Evolutionary conservation across 2,329 filamentous ascomycete genomes (phyloP).

Genomic region (Arthrobotrys sphaeroides): DNA sequence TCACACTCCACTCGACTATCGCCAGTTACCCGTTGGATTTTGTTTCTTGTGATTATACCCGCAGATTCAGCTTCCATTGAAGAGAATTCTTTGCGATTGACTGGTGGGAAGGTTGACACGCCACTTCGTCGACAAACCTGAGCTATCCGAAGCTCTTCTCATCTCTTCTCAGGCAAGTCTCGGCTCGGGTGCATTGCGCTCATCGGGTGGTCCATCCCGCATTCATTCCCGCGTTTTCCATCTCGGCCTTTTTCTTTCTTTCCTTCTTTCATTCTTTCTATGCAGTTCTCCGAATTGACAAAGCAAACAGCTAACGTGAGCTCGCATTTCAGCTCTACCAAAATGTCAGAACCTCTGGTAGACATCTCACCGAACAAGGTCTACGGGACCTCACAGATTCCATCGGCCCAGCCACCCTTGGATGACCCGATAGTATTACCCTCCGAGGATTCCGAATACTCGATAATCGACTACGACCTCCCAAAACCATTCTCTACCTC

Average conservation of each 20-base stretch:
- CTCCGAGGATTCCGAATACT: constrained; percentile 48
- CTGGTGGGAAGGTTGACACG: neutral
- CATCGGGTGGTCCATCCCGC: neutral
- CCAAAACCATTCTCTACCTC: constrained; percentile 32
- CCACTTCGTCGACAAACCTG: constrained; percentile 1
- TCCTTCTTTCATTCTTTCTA: neutral
- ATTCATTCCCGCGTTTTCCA: constrained; percentile 38
- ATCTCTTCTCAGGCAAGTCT: constrained; percentile 30
- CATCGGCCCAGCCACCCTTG: constrained; percentile 21
- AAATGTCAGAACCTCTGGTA: constrained; percentile 47
- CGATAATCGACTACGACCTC: constrained; percentile 49
- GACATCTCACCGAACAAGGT: constrained; percentile 53
- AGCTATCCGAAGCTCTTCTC: constrained; percentile 42
- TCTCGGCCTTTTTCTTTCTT: neutral
- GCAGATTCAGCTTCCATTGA: constrained; percentile 1
- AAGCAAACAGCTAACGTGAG: constrained; percentile 27
- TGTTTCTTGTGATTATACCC: too few species aligned
- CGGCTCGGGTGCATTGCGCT: constrained; percentile 14
- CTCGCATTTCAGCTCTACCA: constrained; percentile 17
- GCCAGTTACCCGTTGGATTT: neutral
- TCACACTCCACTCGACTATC: constrained; percentile 22
- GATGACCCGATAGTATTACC: constrained; percentile 25
- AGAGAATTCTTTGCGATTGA: constrained; percentile 38
- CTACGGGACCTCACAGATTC: constrained; percentile 42
- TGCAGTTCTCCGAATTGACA: too few species aligned